Conservation (phyloP, 2,329 filamentous ascomycete species). For the Keithomyces neogunnii region DNA sequence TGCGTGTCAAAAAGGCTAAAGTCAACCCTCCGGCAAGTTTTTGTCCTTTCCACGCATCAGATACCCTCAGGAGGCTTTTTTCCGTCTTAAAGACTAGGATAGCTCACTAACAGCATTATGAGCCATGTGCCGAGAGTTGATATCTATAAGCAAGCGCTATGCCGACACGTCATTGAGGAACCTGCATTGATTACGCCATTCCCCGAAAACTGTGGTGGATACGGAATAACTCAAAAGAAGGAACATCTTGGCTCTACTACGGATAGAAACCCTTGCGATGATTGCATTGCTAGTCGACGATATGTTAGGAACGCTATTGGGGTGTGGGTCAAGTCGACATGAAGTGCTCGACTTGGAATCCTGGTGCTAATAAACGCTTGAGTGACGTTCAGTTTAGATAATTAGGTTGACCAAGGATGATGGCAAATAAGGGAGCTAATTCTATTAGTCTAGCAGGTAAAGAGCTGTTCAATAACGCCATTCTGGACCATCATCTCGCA, state of each 20-base stretch:
- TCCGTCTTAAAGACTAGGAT: neutral
- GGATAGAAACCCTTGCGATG: neutral
- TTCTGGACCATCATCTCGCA: constrained; percentile 2
- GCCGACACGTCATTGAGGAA: neutral
- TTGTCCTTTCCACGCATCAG: neutral
- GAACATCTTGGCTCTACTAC: no score
- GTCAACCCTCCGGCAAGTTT: no score
- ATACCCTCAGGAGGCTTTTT: neutral
- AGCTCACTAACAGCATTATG: neutral
- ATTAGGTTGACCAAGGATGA: neutral
- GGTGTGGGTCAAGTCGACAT: neutral
- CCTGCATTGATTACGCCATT: neutral
- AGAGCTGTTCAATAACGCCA: constrained; percentile 2
- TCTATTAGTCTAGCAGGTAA: neutral
- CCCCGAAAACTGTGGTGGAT: no score
- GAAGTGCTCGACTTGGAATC: neutral
- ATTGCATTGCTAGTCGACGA: neutral
- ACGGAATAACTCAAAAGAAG: no score
- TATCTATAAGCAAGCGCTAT: neutral
- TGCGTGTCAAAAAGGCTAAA: no score
- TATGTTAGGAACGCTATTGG: neutral
- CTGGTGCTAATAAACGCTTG: neutral
- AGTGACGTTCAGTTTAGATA: neutral
- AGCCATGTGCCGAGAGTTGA: neutral
- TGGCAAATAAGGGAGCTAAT: neutral